These are phyloP conservation scores for Melastoma malabathricum DNA, from an alignment of 345 rosid species.

Conservation along the genomic window DNA sequence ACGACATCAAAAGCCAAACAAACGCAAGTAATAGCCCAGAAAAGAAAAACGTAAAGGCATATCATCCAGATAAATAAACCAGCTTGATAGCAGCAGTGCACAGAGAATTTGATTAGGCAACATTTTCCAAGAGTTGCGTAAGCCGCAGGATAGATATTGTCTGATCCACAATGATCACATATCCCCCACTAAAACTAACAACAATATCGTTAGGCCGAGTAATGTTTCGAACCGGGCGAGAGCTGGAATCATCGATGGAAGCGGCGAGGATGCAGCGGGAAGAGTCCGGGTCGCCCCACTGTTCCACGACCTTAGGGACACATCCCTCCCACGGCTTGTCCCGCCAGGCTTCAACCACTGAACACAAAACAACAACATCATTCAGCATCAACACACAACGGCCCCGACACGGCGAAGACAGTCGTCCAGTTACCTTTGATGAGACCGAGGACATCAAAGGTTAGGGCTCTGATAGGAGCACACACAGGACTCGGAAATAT, in stretches of 20 bases:
- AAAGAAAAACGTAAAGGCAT: not conserved
- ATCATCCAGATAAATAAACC: no score
- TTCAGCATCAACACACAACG: not conserved
- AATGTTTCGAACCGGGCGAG: slow-evolving; percentile 34
- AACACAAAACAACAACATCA: slow-evolving; percentile 2
- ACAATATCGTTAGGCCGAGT: not conserved
- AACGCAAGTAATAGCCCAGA: not conserved
- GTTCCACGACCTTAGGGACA: slow-evolving; percentile 53
- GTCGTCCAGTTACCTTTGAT: slow-evolving; percentile 42
- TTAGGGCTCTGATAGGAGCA: slow-evolving; percentile 66
- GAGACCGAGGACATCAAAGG: slow-evolving; percentile 75
- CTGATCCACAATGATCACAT: not conserved
- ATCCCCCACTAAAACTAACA: not conserved
- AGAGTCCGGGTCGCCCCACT: slow-evolving; percentile 80
- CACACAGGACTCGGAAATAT: no score
- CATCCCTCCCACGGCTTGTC: slow-evolving; percentile 35
- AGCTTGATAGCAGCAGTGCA: no score
- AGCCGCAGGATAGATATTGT: no score
- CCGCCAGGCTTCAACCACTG: slow-evolving; percentile 68
- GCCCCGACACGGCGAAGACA: not conserved
- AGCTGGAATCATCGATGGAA: slow-evolving; percentile 44
- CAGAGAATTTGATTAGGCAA: no score
- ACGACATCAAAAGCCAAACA: not conserved
- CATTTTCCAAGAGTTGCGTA: no score
- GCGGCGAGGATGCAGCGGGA: slow-evolving; percentile 56